Conservation (phyloP, 768 basidiomycete genomes). For the Termitomyces sp. region DNA sequence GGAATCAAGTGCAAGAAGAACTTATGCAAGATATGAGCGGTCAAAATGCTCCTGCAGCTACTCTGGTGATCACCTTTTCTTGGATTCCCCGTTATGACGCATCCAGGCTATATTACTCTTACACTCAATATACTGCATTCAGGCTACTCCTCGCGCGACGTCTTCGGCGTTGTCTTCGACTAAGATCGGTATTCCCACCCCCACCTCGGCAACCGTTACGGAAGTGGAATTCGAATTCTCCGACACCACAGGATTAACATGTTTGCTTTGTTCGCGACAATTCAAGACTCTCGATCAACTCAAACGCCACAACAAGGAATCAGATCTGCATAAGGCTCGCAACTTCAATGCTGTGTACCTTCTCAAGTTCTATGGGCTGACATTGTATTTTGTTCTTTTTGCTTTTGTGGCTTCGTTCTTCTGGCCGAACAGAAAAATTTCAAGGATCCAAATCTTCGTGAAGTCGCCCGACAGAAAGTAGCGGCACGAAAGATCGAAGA, state of each 20-base stretch:
- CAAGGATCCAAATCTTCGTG: slow-evolving; percentile 67
- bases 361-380: slow-evolving; percentile 25
- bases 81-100: slow-evolving; percentile 19
- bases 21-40: slow-evolving; percentile 46
- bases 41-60: slow-evolving; percentile 16
- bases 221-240: slow-evolving; percentile 81
- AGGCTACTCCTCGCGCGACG: slow-evolving; percentile 21
- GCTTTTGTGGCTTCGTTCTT: slow-evolving; percentile 4
- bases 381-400: slow-evolving; percentile 21
- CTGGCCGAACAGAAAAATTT: slow-evolving; percentile 72
- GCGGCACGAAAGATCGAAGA: slow-evolving; percentile 40
- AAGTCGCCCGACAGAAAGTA: slow-evolving; percentile 69
- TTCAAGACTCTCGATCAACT: slow-evolving; percentile 88
- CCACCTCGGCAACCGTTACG: slow-evolving; percentile 19
- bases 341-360: slow-evolving; percentile 34
- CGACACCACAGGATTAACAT: slow-evolving; percentile 70
- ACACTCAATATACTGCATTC: slow-evolving; percentile 20
- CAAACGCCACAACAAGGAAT: slow-evolving; percentile 88
- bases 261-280: slow-evolving; percentile 88
- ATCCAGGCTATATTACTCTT: slow-evolving; percentile 22
- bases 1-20: slow-evolving; percentile 95
- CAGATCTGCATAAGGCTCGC: slow-evolving; percentile 91
- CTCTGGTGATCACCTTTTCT: slow-evolving; percentile 32
- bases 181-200: slow-evolving; percentile 4
- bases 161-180: slow-evolving; percentile 15